Evolutionary conservation across 768 basidiomycete species (phyloP), one percentile per base, ranked within the genome.

Genomic region (Erythrobasidium yunnanense): DNA sequence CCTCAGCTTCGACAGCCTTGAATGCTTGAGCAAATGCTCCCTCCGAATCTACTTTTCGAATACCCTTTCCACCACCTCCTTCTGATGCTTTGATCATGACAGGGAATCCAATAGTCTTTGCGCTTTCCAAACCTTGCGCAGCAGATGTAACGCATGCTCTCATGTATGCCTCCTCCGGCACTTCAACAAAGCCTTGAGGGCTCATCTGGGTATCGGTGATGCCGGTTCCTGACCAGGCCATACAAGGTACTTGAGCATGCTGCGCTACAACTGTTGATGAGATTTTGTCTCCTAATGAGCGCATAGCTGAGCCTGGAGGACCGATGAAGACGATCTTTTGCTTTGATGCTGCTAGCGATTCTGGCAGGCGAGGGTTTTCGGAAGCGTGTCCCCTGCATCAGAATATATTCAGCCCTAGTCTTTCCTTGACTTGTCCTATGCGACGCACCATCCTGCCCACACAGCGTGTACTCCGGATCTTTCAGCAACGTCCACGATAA

Each of bases 11-110:
- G 8, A 97, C 95, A 4, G 95, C 95, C 70, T 87, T 82, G 77
- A 85, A 99, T 29, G 91, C 86, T 74, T 91, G 93, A 78, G 87
- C 91, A 81, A 99, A 97, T 54, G 83, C 83, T 50, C 90, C 88
- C 1, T 86, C 79, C 52, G 79, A 78, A 54, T 93, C 89, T 29
- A 99, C 95, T 79, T 88, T 97, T 60, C 95, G 82, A 67, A 99
- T 99, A 78, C 95, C 95, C 77, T 99, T 99, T 66, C 95, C 95
- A 77, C 95, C 95, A 71, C 95, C 95, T 70, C 95, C 95, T 77
- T 99, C 95, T 70, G 88, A 90, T 4, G 95, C 95, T 80, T 99
- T 99, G 80, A 99, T 97, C 95, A 99, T 99, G 69, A 99, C 84
- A 0, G 95, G 95, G 81, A 83, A 97, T 11, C 93, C 92, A 55